A percentile compares a stretch with the other conserved stretches of the same genome.
Conservation (phyloP, 2,329 filamentous ascomycete genomes). For the Scedosporium boydii region DNA sequence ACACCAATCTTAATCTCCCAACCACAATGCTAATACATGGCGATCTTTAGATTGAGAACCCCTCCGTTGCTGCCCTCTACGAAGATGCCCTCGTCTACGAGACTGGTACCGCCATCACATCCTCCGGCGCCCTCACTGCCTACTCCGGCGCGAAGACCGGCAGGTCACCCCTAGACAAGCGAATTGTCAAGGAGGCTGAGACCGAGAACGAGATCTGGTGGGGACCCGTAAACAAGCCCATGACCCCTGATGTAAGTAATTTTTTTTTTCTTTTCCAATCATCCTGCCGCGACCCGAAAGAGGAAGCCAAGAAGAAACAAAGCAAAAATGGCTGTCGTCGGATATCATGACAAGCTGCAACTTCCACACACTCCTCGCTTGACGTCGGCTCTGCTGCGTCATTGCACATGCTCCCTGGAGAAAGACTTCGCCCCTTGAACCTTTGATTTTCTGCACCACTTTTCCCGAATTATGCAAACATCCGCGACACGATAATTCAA, state of each 20-base stretch:
- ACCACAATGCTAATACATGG: constrained; percentile 13
- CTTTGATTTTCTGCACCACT: constrained; percentile 2
- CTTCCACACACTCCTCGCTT: constrained; percentile 7
- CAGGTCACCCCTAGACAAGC: constrained; percentile 93
- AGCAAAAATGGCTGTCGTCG: background rate
- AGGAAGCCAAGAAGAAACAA: too few species aligned
- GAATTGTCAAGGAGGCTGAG: constrained; percentile 82
- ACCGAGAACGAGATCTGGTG: constrained; percentile 96
- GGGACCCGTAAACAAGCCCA: constrained; percentile 99
- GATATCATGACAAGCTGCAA: constrained; percentile 2
- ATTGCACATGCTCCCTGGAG: background rate
- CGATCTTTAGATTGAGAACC: constrained; percentile 61
- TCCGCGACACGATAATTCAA: background rate
- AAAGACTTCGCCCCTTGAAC: constrained; percentile 7
- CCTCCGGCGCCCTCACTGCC: constrained; percentile 85
- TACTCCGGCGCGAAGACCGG: constrained; percentile 98
- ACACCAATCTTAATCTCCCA: background rate
- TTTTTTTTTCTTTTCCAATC: background rate
- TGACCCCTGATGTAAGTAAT: constrained; percentile 76
- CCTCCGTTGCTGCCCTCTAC: constrained; percentile 89
- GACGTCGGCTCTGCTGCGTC: constrained; percentile 1
- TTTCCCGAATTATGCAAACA: background rate
- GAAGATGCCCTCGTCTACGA: constrained; percentile 97
- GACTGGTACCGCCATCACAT: constrained; percentile 94
- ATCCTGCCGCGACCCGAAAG: background rate